Evolutionary conservation across 163 green algal species (phyloP), one percentile per base, ranked within the genome.

Genomic region (Volvox carteri): DNA sequence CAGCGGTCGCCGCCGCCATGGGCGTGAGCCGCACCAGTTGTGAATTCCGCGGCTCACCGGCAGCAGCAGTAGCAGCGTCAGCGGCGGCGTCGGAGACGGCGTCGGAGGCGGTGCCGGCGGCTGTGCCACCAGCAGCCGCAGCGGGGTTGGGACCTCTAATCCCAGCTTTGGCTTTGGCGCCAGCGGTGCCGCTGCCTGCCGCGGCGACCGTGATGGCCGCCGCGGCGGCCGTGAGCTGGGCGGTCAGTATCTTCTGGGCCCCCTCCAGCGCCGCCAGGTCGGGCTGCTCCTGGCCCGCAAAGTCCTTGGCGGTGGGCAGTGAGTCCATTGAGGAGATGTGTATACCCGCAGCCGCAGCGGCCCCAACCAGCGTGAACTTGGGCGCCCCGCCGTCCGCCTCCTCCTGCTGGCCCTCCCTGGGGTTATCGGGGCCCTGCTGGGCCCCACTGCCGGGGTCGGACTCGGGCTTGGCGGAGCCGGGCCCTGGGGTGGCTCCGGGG

Each of bases 201-300:
- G 7, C 54, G 28, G 25, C 28, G 19, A 28, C 37, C 2, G 2
- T 28, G 16, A 56, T 56, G n/a, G 48, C 56, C 2, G 60, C 81
- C 2, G 48, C 35, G 21, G 67, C 67, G 18, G 67, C 42, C 5
- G 68, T 39, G 48, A 76, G 0, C 50, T 83, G 84, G 28, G 50
- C 23, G 11, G 48, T 72, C 37, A 89, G 68, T 18, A 84, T 8
- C 37, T n/a, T 44, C 68, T 81, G 70, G 1, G 70, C 35, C 4
- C 50, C 84, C 54, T 89, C 84, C 52, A 89, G 52, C 21, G 84
- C 84, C 37, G 84, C 84, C 50, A 89, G 1, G 65, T 89, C 84
- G 25, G 84, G 84, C 6, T 89, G 68, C 30, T 89, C 52, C 37
- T 73, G 28, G 12, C 75, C 84, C 1, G 52, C 50, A 23, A 89